Conservation (phyloP, 768 basidiomycete genomes). For the Serpula lacrymans region DNA sequence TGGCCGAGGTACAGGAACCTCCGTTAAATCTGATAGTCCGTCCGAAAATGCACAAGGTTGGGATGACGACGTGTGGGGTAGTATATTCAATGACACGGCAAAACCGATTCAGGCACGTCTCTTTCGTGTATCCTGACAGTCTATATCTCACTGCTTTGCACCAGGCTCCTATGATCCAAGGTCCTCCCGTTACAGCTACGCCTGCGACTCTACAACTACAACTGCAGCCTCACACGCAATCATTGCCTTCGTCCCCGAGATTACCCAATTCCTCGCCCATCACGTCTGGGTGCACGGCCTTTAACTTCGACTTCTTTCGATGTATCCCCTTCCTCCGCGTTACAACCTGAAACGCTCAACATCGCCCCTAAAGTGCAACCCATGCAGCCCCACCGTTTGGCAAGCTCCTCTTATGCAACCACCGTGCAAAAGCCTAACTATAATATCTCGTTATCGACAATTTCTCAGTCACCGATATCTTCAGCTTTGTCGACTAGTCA, state of each 20-base stretch:
- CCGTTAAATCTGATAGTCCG: conserved; percentile 43
- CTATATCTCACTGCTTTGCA: neutral
- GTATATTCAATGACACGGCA: conserved; percentile 52
- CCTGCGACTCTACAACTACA: conserved; percentile 14
- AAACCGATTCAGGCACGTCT: too few species aligned
- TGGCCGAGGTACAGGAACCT: conserved; percentile 46
- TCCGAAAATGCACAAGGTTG: conserved; percentile 44
- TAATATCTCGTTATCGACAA: conserved; percentile 43
- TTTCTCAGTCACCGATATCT: conserved; percentile 15
- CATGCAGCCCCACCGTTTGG: conserved; percentile 14
- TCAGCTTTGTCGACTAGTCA: conserved; percentile 10
- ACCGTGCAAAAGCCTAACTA: conserved; percentile 52
- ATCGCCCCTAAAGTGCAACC: conserved; percentile 17
- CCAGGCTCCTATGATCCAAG: conserved; percentile 16
- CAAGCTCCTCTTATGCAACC: conserved; percentile 19
- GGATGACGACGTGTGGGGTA: conserved; percentile 88
- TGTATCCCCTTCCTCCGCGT: conserved; percentile 21
- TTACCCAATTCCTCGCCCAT: conserved; percentile 26
- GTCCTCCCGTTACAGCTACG: conserved; percentile 19
- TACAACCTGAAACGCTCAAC: conserved; percentile 6
- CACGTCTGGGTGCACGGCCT: conserved; percentile 38
- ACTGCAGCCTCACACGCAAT: conserved; percentile 27
- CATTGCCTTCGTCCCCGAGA: conserved; percentile 38
- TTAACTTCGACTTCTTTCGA: conserved; percentile 34
- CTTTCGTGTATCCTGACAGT: neutral